Percentiles rank a stretch among this genome's conserved stretches.
Evolutionary conservation across 129 eudicot species (phyloP).

Genomic region (Flaveria ramosissima): DNA sequence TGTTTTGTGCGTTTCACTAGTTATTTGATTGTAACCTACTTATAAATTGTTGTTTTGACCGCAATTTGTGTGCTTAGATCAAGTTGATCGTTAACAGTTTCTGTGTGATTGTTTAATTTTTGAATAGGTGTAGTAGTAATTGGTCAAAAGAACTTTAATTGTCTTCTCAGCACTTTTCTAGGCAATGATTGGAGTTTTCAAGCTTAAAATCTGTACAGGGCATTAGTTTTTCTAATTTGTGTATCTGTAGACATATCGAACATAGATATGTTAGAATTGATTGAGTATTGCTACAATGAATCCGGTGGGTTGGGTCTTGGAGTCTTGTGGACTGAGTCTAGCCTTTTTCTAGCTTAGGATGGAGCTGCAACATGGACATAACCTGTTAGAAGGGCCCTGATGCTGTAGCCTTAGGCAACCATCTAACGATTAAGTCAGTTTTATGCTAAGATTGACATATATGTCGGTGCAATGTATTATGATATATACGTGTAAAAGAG

Average conservation of each 20-base stretch:
- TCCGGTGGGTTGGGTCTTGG: too few relatives aligned
- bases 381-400: neutral
- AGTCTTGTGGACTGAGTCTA: too few relatives aligned
- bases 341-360: too few relatives aligned
- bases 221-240: conserved; percentile 9
- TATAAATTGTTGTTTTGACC: neutral
- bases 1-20: neutral
- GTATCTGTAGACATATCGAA: conserved; percentile 5
- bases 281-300: neutral
- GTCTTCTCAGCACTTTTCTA: neutral
- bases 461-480: neutral
- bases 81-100: conserved; percentile 4
- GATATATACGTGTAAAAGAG: neutral
- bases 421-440: neutral
- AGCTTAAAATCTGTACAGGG: neutral
- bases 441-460: neutral
- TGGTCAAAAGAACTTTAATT: neutral
- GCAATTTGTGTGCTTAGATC: neutral
- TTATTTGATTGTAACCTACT: neutral
- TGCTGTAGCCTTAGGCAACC: neutral
- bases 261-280: conserved; percentile 14
- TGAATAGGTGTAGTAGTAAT: neutral
- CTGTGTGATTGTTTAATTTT: neutral
- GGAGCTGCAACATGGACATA: too few relatives aligned
- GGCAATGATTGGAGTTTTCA: conserved; percentile 28